Conservation (phyloP, 2,329 filamentous ascomycete species). For the Epichloe brachyelytri region DNA sequence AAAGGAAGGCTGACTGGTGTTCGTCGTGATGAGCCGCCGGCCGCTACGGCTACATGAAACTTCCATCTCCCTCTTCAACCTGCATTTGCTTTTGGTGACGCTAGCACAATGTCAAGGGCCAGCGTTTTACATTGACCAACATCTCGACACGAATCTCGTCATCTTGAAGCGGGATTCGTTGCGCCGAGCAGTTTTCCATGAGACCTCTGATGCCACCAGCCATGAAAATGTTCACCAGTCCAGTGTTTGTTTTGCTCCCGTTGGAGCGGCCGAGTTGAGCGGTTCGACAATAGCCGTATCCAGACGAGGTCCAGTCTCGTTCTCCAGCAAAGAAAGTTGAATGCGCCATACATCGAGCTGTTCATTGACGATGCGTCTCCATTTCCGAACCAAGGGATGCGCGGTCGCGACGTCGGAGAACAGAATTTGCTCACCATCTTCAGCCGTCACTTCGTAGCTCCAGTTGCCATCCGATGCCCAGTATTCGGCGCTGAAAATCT, state of each 20-base stretch:
- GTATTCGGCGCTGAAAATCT: constrained; percentile 52
- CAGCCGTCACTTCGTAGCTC: constrained; percentile 42
- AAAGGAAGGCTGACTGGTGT: neutral
- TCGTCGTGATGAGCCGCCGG: neutral
- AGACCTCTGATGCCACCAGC: neutral
- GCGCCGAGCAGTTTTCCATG: no score
- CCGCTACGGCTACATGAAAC: neutral
- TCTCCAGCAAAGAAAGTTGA: constrained; percentile 19
- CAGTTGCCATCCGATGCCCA: constrained; percentile 60
- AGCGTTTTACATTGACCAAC: neutral
- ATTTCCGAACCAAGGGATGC: constrained; percentile 55
- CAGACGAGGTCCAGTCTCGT: constrained; percentile 19
- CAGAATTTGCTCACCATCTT: constrained; percentile 30
- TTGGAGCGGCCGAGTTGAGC: constrained; percentile 11
- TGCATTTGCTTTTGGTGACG: neutral
- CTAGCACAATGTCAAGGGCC: neutral
- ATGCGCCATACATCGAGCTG: constrained; percentile 23
- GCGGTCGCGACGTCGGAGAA: constrained; percentile 51
- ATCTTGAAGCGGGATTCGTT: no score
- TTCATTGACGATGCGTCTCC: constrained; percentile 31
- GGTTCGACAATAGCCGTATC: constrained; percentile 17
- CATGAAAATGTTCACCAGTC: constrained; percentile 23
- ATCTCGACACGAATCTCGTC: neutral
- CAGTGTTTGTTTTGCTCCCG: constrained; percentile 19
- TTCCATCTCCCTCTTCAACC: neutral